Evolutionary conservation across 2,329 filamentous ascomycete species (phyloP).

Genomic region (Penicillium concentricum): DNA sequence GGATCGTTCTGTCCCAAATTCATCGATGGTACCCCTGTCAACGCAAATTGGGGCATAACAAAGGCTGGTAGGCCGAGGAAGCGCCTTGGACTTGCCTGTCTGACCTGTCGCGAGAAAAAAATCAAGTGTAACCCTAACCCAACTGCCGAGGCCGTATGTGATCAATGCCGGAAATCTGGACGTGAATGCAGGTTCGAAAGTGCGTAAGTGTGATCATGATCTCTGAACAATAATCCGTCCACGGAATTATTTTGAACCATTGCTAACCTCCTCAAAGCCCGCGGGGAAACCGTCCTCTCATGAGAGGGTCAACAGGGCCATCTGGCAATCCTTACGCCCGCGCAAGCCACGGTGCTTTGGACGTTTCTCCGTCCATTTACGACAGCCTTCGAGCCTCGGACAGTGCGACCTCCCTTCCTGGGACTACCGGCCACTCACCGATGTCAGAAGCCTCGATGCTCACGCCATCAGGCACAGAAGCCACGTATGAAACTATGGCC

Average conservation of each 20-base stretch:
- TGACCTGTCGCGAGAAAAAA: constrained; percentile 94
- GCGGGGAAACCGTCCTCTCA: constrained; percentile 33
- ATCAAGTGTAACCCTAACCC: constrained; percentile 94
- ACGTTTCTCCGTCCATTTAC: constrained; percentile 29
- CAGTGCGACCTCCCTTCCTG: constrained; percentile 32
- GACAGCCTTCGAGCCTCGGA: constrained; percentile 30
- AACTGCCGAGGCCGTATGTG: constrained; percentile 58
- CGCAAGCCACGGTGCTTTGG: constrained; percentile 18
- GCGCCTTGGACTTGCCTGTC: constrained; percentile 84
- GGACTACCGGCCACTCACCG: constrained; percentile 32
- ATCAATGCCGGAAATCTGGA: constrained; percentile 90
- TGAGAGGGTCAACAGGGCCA: constrained; percentile 20
- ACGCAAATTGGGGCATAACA: constrained; percentile 89
- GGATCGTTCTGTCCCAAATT: constrained; percentile 77
- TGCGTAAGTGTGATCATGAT: constrained; percentile 61
- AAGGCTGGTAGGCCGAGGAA: constrained; percentile 94
- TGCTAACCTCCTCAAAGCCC: constrained; percentile 26
- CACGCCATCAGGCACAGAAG: constrained; percentile 29
- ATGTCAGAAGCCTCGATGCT: constrained; percentile 29
- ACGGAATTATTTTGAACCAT: background rate
- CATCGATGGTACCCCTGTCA: constrained; percentile 83
- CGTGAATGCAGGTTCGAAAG: constrained; percentile 81
- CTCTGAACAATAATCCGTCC: background rate
- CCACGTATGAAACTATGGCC: constrained; percentile 23
- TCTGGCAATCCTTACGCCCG: constrained; percentile 21